Base-by-base conservation (phyloP, 2,329 filamentous ascomycete species). In the Penicillium sclerotiorum region DNA sequence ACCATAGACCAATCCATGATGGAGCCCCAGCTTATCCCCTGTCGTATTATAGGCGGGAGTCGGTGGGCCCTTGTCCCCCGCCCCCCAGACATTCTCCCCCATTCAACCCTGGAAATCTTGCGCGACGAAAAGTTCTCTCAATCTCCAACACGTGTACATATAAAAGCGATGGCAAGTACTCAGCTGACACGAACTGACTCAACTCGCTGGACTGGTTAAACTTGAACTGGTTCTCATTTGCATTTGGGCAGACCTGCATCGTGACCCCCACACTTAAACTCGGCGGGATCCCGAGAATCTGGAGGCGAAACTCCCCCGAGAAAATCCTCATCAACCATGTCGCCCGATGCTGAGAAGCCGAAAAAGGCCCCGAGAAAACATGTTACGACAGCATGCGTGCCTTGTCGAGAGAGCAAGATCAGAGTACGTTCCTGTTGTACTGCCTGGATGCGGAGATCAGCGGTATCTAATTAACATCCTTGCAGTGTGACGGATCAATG, bases 351-450 rank as follows among this genome's bases (percentile, higher is more conserved):
- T 30, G 60, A 63, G 36, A 65, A 61, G 55, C 47, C 55, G n/a
- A 68, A 64, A 45, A 68, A 63, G 57, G 49, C 61, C 8, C 65
- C 64, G 17, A 66, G 73, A 44, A 75, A 73, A 54, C 72, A 76
- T 55, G 70, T 75, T 56, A 75, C 73, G 2, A 75, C 73, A 1
- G 73, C 73, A 8, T 76, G 73, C 47, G 72, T 75, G 23, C 70
- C 71, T 20, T 76, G 73, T 51, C 70, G 73, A 20, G 73, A 76
- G 57, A 76, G 73, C 54, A 76, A 76, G 42, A 71, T 76, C 52
- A 70, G 72, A 57, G 73, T 74, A 63, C 49, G 66, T 47, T 45
- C 23, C 22, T 22, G 12, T 32, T 20, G 23, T 13, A 13, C 23
- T 7, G 11, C 17, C 17, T 22, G 7, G n/a, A n/a, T 25, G 27